phyloP scores from a whole-genome alignment of 441 rosid species.

The Gossypium gossypioides region DNA sequence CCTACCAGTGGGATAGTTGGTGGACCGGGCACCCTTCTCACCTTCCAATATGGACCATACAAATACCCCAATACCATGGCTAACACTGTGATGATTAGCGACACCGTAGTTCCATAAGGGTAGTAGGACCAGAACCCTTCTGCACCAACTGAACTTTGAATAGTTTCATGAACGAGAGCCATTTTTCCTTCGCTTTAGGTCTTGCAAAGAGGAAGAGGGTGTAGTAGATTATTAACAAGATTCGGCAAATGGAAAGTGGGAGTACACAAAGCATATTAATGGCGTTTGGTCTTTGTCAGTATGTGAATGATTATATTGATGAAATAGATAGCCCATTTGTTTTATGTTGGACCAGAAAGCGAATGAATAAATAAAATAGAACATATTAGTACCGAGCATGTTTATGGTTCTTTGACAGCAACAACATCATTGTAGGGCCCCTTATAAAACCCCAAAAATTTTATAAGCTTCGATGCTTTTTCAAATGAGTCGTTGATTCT shows the following conservation, averaged over 20 bases:
- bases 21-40: slow-evolving; percentile 78
- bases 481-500: background rate
- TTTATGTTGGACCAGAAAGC: background rate
- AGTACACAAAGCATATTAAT: slow-evolving; percentile 17
- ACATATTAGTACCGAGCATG: background rate
- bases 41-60: slow-evolving; percentile 70
- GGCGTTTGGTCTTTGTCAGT: slow-evolving; percentile 20
- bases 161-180: slow-evolving; percentile 11
- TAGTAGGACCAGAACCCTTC: background rate
- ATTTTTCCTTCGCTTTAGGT: slow-evolving; percentile 9
- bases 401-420: background rate
- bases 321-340: background rate
- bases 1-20: slow-evolving; percentile 60
- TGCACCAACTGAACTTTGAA: background rate
- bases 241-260: background rate
- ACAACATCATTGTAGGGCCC: background rate
- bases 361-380: background rate
- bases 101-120: background rate
- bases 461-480: background rate
- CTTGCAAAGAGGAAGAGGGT: slow-evolving; percentile 4
- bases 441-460: background rate
- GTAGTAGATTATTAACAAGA: background rate
- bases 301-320: slow-evolving; percentile 8
- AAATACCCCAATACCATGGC: slow-evolving; percentile 42
- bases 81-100: slow-evolving; percentile 28